Conservation (phyloP, 768 basidiomycete species). For the Podaxis mareebaensis region DNA sequence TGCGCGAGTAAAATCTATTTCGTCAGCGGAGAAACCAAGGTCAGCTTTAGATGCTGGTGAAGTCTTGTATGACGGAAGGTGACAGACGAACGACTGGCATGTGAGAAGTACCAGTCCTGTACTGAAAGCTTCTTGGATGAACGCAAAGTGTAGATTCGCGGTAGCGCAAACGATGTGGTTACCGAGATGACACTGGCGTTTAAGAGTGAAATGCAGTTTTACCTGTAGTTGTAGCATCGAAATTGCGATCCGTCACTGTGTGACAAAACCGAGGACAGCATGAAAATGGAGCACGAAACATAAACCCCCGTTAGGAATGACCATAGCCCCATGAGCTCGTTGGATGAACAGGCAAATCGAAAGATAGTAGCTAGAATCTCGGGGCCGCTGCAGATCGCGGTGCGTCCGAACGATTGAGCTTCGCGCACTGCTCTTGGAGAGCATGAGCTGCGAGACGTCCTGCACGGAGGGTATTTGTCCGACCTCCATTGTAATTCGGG, state of each 20-base stretch:
- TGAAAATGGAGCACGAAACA: background rate
- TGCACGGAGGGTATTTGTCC: background rate
- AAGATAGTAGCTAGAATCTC: background rate
- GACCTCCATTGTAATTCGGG: background rate
- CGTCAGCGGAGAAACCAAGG: background rate
- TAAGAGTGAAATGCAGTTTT: background rate
- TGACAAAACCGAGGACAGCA: background rate
- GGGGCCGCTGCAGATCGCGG: background rate
- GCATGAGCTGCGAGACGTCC: background rate
- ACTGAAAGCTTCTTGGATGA: background rate
- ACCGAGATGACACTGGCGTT: background rate
- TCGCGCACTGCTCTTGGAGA: background rate
- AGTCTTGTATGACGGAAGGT: background rate
- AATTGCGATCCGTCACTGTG: background rate
- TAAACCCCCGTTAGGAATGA: background rate
- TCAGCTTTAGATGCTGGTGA: background rate
- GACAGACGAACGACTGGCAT: background rate
- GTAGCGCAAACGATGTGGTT: background rate
- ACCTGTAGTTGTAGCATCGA: background rate
- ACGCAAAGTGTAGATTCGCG: background rate
- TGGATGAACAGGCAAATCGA: background rate
- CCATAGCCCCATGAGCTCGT: background rate
- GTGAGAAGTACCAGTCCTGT: background rate
- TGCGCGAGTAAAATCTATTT: background rate
- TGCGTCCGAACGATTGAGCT: background rate